Conservation (phyloP, 164 flowering plant genomes). For the Warburgia ugandensis region DNA sequence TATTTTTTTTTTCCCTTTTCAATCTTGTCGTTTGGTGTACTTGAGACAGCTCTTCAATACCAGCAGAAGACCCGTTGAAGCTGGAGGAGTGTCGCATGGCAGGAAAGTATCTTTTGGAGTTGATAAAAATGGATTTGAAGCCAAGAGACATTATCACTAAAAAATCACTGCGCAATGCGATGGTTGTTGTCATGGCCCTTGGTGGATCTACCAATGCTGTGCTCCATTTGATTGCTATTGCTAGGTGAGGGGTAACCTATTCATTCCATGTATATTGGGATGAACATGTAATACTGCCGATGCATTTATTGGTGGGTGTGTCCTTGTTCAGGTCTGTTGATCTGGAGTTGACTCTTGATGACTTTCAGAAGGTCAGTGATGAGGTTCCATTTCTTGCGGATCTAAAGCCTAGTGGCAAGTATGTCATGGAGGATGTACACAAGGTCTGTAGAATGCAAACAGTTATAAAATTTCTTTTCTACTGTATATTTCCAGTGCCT, state of each 20-base stretch:
- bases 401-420: constrained; percentile 98
- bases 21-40: constrained; percentile 1
- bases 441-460: constrained; percentile 40
- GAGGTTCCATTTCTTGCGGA: constrained; percentile 89
- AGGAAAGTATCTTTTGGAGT: constrained; percentile 70
- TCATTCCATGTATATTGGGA: background rate
- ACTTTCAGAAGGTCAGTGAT: constrained; percentile 96
- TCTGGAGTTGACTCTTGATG: constrained; percentile 73
- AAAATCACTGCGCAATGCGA: constrained; percentile 82
- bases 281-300: background rate
- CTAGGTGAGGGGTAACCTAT: constrained; percentile 44
- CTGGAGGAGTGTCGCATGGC: constrained; percentile 88
- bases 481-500: background rate
- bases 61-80: constrained; percentile 95
- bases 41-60: constrained; percentile 75
- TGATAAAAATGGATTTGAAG: constrained; percentile 80
- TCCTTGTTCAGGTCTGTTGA: constrained; percentile 84
- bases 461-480: background rate
- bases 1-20: background rate
- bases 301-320: constrained; percentile 12
- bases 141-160: constrained; percentile 88
- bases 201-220: constrained; percentile 99
- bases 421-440: constrained; percentile 96
- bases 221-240: constrained; percentile 92
- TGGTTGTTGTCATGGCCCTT: constrained; percentile 96